Conservation (phyloP, 306 rosid species). For the Astragalus membranaceus region DNA sequence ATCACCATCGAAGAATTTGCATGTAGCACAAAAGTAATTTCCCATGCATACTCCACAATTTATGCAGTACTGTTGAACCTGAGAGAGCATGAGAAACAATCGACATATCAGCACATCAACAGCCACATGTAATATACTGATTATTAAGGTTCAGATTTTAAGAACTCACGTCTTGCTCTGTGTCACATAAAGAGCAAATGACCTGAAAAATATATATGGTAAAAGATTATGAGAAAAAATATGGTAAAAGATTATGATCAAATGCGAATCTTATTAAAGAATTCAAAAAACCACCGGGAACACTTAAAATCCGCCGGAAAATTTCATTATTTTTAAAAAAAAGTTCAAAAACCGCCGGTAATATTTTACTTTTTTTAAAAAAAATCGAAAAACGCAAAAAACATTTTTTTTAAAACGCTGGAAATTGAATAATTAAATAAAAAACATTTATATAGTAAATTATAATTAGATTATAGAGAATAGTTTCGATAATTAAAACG, state of each 20-base stretch:
- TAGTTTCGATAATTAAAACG: no score
- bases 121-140: not conserved
- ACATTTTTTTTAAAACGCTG: no score
- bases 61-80: slow-evolving; percentile 79
- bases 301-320: no score
- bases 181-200: slow-evolving; percentile 66
- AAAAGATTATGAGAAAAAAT: not conserved
- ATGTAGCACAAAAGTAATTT: slow-evolving; percentile 57
- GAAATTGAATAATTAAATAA: no score
- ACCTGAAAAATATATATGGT: slow-evolving; percentile 39
- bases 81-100: slow-evolving; percentile 11
- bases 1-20: slow-evolving; percentile 72
- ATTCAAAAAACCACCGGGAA: no score
- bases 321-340: no score
- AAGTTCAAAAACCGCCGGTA: no score
- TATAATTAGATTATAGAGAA: no score
- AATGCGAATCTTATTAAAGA: no score
- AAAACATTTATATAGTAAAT: no score
- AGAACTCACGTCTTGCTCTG: slow-evolving; percentile 71
- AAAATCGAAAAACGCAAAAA: no score
- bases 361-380: no score
- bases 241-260: not conserved
- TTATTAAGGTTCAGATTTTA: not conserved
- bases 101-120: not conserved
- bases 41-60: slow-evolving; percentile 89